Evolutionary conservation across 768 basidiomycete species (phyloP), one percentile per base, ranked within the genome.

Genomic region (Infundibulicybe gibba): DNA sequence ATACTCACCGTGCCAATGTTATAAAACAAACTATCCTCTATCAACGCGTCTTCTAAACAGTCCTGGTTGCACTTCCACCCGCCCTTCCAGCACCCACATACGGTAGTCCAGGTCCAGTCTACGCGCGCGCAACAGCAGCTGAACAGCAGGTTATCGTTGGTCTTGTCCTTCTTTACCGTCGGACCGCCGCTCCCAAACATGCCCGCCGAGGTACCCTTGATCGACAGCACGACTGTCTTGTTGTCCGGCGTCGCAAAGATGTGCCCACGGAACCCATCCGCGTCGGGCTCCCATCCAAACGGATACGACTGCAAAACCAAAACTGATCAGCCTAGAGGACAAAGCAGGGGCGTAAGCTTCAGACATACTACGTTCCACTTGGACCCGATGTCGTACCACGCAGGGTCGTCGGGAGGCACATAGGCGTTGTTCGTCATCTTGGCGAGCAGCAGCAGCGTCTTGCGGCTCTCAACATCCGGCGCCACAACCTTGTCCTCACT

Each of bases 371-470:
- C 66, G 60, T 80, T 82, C 87, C 87, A 97, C 1, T 72, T 58
- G 0, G 71, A 75, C 1, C 71, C 75, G 39, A 94, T 57, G 40
- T 87, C 81, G 62, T 90, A 95, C 95, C 95, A 98, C 1, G 61
- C 76, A 5, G 64, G 49, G 46, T 86, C 81, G 6, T 74, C 72
- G 0, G 80, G 80, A 10, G 71, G 59, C 13, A 86, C 66, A 69
- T 97, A 97, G 41, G 95, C 92, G 60, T 98, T 92, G 58, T 85
- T 90, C 34, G 91, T 81, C 90, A 99, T 97, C 79, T 92, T 97
- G 9, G 94, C 95, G 40, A 99, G 76, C 49, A 81, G 70, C 31
- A 89, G 71, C 25, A 98, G 67, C 2, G 90, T 87, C 51, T 85
- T 80, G 37, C 90, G 73, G 43, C 78, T 80, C 56, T 83, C 80